phyloP scores from a whole-genome alignment of 2,329 filamentous ascomycete species.

The Penicillium verrucosum region DNA sequence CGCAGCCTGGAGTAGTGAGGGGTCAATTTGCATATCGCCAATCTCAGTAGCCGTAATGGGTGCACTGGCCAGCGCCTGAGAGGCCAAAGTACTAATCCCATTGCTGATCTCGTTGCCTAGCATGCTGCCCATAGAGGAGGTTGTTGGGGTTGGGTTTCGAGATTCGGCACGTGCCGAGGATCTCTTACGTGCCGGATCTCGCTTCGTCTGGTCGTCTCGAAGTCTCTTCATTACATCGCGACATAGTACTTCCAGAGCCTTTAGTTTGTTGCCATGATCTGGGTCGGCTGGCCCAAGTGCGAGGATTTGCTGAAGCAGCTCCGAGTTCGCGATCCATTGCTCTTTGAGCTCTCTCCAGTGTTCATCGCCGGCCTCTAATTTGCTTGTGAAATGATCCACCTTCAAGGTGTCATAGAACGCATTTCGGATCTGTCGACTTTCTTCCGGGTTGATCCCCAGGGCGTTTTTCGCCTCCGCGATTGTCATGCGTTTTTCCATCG shows the following conservation, averaged over 20 bases:
- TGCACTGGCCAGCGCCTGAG: slow-evolving; percentile 43
- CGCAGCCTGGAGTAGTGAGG: slow-evolving; percentile 58
- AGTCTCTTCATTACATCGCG: slow-evolving; percentile 75
- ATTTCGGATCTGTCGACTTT: slow-evolving; percentile 63
- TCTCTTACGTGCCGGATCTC: slow-evolving; percentile 49
- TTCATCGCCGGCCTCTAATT: slow-evolving; percentile 67
- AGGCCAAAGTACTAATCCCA: slow-evolving; percentile 44
- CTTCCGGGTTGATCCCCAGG: slow-evolving; percentile 65
- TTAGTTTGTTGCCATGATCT: slow-evolving; percentile 55
- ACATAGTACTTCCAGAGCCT: slow-evolving; percentile 67
- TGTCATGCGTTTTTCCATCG: slow-evolving; percentile 62
- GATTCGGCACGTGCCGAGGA: slow-evolving; percentile 23
- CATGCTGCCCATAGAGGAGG: slow-evolving; percentile 22
- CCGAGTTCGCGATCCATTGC: slow-evolving; percentile 61
- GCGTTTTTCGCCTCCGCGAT: slow-evolving; percentile 71
- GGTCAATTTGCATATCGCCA: slow-evolving; percentile 61
- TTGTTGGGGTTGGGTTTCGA: slow-evolving; percentile 21
- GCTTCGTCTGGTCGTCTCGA: slow-evolving; percentile 62
- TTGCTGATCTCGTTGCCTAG: slow-evolving; percentile 33
- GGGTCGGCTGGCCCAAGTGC: slow-evolving; percentile 52
- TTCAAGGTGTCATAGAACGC: slow-evolving; percentile 65
- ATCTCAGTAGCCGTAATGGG: slow-evolving; percentile 40
- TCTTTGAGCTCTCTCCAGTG: slow-evolving; percentile 70
- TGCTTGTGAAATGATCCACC: slow-evolving; percentile 66
- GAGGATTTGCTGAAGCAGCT: slow-evolving; percentile 55